Base-by-base conservation (phyloP, 768 basidiomycete species). In the Naganishia antarctica region DNA sequence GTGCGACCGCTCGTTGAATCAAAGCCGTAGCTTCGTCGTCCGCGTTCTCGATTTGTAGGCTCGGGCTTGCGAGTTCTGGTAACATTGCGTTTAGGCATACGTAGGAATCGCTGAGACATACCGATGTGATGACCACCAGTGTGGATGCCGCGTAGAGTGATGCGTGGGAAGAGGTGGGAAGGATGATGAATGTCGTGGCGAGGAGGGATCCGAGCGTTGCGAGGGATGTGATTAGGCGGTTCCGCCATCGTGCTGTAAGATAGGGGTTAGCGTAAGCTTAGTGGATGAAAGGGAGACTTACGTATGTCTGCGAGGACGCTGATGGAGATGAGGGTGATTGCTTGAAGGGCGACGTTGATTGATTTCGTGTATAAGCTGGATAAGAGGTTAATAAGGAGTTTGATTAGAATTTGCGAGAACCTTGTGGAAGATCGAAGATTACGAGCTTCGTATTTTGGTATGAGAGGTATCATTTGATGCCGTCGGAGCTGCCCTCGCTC, bases 51-150 rank as follows among this genome's bases (percentile, higher is more conserved):
- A n/a, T n/a, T n/a, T n/a, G n/a, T n/a, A n/a, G n/a, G n/a, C 63
- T 2, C 4, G 34, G 40, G 32, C 63, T 4, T 2, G 68, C 66
- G 0, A 70, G 72, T 13, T 70, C 69, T 0, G 89, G 90, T 4
- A 94, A 83, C 75, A 94, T 94, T 0, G 90, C 84, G 73, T 97
- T 97, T 82, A 90, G 84, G 21, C 91, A 91, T 3, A 97, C 93
- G 11, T 87, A 81, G 3, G 87, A 88, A 0, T 87, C 87, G 1
- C 91, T 89, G 68, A 96, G 96, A 2, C 86, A 84, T 13, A 91
- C 86, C 71, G 93, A 94, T 9, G 91, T 88, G 6, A 83, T 78
- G 47, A 89, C 82, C 0, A 88, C 87, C 3, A 96, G 80, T 0
- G 87, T 70, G 0, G 88, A 85, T 0, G 83, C 83, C 87, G 91